Evolutionary conservation across 306 rosid genomes (phyloP), one percentile per base, ranked within the genome.

Genomic region (Casuarina equisetifolia): DNA sequence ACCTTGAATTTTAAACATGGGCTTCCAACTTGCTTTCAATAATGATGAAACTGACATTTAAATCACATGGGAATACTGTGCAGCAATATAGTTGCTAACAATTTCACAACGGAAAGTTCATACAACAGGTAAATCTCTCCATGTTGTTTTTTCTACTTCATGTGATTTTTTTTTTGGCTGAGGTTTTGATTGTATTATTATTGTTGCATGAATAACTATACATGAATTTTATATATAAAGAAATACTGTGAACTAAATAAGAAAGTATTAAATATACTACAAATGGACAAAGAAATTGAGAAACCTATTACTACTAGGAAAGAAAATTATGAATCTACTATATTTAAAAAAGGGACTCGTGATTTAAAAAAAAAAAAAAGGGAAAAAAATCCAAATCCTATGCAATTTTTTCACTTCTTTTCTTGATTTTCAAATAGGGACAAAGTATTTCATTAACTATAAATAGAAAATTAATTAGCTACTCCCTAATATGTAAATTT

Each of bases 61-160:
- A 32, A 79, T 70, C 71, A 45, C 50, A 73, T 79, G 74, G 73
- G 49, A 75, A 48, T 81, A 63, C 40, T 53, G 54, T 85, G 83
- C 96, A 94, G 96, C 66, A 94, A 92, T 78, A 74, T 88, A 48
- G 96, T 94, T 15, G 96, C 87, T 76, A 94, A 91, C 94, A 88
- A 89, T 84, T 87, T 94, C 68, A 86, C 88, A 11, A 42, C 85
- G 63, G 89, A 76, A 6, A 66, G 77, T 69, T 86, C 89, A 71
- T 76, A 66, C 74, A 86, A 68, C 91, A 82, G 98, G 98, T 93
- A 61, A 83, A 17, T 80, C 44, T 77, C 53, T 52, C 4, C 9
- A 15, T 44, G 9, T 45, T 12, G 11, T 74, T 6, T 43, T 48
- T 6, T 25, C 64, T 66, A 13, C 72, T 45, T 59, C 54, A 35